These are phyloP conservation scores for Epichloe festucae DNA, from an alignment of 2,329 filamentous ascomycete genomes.

Conservation along the genomic window DNA sequence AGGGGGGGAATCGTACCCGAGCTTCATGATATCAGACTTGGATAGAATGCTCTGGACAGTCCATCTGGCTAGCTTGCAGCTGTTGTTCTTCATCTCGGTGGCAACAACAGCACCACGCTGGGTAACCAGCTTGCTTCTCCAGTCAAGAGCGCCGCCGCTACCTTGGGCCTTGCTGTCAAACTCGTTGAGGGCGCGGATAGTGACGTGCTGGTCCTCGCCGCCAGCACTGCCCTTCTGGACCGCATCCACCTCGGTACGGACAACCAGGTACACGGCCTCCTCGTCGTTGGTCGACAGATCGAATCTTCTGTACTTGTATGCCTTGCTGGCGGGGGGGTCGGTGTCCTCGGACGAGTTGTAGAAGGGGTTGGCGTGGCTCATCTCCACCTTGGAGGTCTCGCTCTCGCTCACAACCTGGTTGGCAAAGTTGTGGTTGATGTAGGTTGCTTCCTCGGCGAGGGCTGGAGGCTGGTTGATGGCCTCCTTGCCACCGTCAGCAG, in stretches of 20 bases:
- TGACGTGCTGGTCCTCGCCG: constrained; percentile 82
- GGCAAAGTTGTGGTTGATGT: constrained; percentile 99
- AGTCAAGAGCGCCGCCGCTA: constrained; percentile 88
- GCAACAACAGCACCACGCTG: constrained; percentile 95
- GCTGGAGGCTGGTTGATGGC: constrained; percentile 86
- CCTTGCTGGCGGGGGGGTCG: constrained; percentile 87
- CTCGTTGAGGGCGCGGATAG: constrained; percentile 95
- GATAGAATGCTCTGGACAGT: constrained; percentile 93
- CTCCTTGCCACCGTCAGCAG: constrained; percentile 86
- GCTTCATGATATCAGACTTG: constrained; percentile 97
- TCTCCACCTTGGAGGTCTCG: constrained; percentile 63
- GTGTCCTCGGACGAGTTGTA: constrained; percentile 90
- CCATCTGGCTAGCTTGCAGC: constrained; percentile 95
- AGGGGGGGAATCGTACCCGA: constrained; percentile 49
- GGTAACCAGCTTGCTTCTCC: constrained; percentile 85
- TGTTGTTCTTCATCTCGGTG: constrained; percentile 99
- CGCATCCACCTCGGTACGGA: constrained; percentile 90
- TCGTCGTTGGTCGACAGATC: constrained; percentile 91
- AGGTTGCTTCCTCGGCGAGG: constrained; percentile 91
- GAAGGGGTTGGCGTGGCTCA: constrained; percentile 89
- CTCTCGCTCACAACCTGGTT: constrained; percentile 87
- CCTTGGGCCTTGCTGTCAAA: constrained; percentile 98
- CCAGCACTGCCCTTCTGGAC: constrained; percentile 89
- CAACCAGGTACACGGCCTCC: constrained; percentile 83
- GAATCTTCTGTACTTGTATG: constrained; percentile 96